Conservation (phyloP, 1,284 basidiomycete genomes). For the Rhizopogon hawkerae region DNA sequence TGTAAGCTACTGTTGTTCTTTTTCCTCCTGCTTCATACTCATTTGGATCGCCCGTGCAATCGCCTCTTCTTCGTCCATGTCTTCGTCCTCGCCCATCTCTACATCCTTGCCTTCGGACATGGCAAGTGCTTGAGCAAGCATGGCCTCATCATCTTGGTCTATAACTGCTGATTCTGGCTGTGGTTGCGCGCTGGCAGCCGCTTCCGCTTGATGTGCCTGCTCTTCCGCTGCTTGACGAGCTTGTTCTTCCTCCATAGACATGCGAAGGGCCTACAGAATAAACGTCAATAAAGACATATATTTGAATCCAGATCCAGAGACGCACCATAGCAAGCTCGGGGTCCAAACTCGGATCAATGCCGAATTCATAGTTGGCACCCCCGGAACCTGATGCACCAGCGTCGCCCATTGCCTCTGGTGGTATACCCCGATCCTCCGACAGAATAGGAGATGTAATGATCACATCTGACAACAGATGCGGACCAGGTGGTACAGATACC, state of each 20-base stretch:
- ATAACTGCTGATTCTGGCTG: conserved; percentile 26
- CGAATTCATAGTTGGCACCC: conserved; percentile 64
- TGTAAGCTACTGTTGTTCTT: conserved; percentile 21
- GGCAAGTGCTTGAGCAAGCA: conserved; percentile 57
- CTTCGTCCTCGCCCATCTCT: conserved; percentile 33
- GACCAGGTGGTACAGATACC: conserved; percentile 70
- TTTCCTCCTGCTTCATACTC: conserved; percentile 45
- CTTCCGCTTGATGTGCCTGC: conserved; percentile 28
- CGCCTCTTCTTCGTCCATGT: conserved; percentile 47
- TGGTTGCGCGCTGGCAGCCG: conserved; percentile 26
- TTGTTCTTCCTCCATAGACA: conserved; percentile 96
- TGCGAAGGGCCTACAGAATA: conserved; percentile 72
- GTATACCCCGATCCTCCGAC: conserved; percentile 68
- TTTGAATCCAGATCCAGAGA: neutral
- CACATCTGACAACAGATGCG: conserved; percentile 77
- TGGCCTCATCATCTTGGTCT: conserved; percentile 60
- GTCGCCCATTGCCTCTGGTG: conserved; percentile 50
- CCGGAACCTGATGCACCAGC: conserved; percentile 41
- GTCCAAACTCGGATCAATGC: conserved; percentile 90
- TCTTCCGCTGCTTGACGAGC: conserved; percentile 73
- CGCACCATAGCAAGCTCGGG: conserved; percentile 94
- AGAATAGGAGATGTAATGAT: conserved; percentile 80
- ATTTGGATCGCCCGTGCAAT: conserved; percentile 51
- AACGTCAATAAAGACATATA: conserved; percentile 2
- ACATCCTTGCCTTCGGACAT: conserved; percentile 44